phyloP scores from a whole-genome alignment of 108 stramenopile genomes.

The Cyclotella choctawhatcheeana region DNA sequence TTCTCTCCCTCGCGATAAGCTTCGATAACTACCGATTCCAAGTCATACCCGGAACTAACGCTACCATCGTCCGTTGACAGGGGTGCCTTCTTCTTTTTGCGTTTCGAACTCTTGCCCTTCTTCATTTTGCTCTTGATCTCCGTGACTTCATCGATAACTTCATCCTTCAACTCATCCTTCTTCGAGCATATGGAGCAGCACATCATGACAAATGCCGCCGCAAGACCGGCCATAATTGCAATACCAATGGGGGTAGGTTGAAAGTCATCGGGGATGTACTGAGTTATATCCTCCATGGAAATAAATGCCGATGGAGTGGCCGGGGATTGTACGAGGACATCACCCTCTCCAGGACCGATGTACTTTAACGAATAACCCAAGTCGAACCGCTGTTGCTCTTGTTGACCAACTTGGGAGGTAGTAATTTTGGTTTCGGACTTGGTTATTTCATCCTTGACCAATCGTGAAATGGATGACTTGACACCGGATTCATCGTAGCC shows the following conservation, averaged over 20 bases:
- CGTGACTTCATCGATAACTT: too few species aligned
- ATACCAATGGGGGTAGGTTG: slow-evolving; percentile 24
- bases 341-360: not conserved
- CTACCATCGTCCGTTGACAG: not conserved
- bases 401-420: too few species aligned
- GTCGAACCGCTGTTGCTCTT: too few species aligned
- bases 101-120: not conserved
- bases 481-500: slow-evolving; percentile 35
- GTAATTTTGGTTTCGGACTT: too few species aligned
- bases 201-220: slow-evolving; percentile 25
- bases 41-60: not conserved
- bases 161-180: slow-evolving; percentile 8
- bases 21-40: slow-evolving; percentile 17
- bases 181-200: slow-evolving; percentile 18
- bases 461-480: slow-evolving; percentile 23
- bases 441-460: slow-evolving; percentile 27
- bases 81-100: slow-evolving; percentile 2
- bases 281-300: not conserved
- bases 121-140: slow-evolving; percentile 10
- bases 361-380: slow-evolving; percentile 10
- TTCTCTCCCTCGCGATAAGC: slow-evolving; percentile 15
- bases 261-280: slow-evolving; percentile 6
- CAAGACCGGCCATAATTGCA: slow-evolving; percentile 22
- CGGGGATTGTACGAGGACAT: not conserved
- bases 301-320: slow-evolving; percentile 17